Evolutionary conservation across 345 rosid species (phyloP), one percentile per base, ranked within the genome.

Genomic region (thale cress (Arabidopsis thaliana)): DNA sequence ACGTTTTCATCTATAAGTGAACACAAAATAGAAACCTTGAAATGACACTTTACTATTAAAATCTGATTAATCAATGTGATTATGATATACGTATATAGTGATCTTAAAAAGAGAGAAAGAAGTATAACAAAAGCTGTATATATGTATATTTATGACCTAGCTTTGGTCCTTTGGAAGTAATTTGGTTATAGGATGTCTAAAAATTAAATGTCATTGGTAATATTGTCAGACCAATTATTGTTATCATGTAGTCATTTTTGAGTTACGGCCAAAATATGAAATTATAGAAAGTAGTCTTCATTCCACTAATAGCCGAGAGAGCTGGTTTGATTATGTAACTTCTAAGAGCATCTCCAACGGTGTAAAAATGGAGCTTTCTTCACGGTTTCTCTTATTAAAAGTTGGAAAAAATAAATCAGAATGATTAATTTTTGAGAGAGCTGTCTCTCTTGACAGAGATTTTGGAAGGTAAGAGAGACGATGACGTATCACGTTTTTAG

Each of bases 1-100:
- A 48, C 44, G 69, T 45, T 65, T 25, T 28, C 6, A 64, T 40
- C 34, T 60, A 23, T 38, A n/a, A 16, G 61, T n/a, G 33, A 57
- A 33, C 41, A 57, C 24, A 37, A 60, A 59, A 22, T 12, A 38
- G 34, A 40, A 61, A 40, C 34, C 22, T 14, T 61, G 48, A 38
- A 7, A 6, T 38, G 45, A 11, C 30, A 37, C 12, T 59, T 37
- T 36, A 37, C 45, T 36, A 59, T 20, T 4, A 5, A 59, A 36
- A 59, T 34, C 28, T 55, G 59, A 55, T 55, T 13, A 55, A 30
- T 32, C n/a, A 55, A 55, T 32, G 38, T 55, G 22, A 53, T 53
- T 14, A 28, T 13, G 28, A 53, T 30, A 32, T 13, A 42, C n/a
- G 14, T 41, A 42, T 42, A 42, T 13, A 42, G 46, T 42, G 46